A percentile compares a stretch with the other conserved stretches of the same genome.
phyloP scores from a whole-genome alignment of 1,139 yeast species.

The Nakaseomyces sp. region DNA sequence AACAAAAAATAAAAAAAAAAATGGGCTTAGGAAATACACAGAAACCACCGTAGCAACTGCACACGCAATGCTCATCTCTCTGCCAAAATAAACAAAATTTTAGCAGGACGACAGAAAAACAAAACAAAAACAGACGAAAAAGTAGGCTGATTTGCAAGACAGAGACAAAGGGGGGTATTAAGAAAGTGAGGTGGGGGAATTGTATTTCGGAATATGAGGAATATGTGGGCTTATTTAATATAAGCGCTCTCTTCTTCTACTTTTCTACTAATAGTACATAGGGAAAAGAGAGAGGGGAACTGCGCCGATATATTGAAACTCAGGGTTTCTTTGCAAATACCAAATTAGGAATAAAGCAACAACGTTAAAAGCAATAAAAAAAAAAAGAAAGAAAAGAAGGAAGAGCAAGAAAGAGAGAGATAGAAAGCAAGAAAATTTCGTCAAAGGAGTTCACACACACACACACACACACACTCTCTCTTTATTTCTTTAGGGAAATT shows the following conservation, averaged over 20 bases:
- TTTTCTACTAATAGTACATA: too few species aligned
- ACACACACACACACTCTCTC: too few species aligned
- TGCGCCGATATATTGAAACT: slow-evolving; percentile 1
- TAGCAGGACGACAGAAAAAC: background rate
- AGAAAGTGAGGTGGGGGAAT: background rate
- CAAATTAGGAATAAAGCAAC: background rate
- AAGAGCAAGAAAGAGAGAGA: background rate
- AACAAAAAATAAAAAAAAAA: background rate
- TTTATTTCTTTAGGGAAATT: background rate
- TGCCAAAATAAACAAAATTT: background rate
- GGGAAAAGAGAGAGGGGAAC: background rate
- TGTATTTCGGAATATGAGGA: too few species aligned
- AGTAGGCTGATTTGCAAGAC: background rate
- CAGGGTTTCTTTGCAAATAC: background rate
- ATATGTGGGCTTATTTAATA: background rate
- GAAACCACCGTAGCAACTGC: background rate
- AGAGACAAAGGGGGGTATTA: background rate
- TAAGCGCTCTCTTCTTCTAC: background rate
- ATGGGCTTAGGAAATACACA: background rate
- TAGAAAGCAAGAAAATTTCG: background rate
- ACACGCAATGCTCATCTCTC: background rate
- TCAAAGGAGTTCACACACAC: background rate
- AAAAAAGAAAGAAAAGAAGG: background rate
- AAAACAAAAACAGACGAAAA: too few species aligned
- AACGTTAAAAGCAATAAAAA: background rate